Base-by-base conservation (phyloP, 169 alveolate species). In the Miamiensis avidus region DNA sequence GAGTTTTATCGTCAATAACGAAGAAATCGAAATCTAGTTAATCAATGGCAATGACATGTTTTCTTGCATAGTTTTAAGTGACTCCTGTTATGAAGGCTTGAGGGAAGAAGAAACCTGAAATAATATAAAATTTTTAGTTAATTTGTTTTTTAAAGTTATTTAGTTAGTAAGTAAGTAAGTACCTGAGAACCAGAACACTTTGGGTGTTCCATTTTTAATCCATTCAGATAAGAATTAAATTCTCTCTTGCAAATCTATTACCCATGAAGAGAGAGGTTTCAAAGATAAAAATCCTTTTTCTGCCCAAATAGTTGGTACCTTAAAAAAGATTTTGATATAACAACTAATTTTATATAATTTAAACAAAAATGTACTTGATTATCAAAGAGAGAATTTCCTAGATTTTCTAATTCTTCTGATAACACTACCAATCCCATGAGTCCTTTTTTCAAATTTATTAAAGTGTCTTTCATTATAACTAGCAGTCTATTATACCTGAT, bases 41-140 rank as follows among this genome's bases (percentile, higher is more conserved):
- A 91, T 97, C 99, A 84, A 97, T 95, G 76, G 97, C 98, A 75
- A 96, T 93, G 72, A 89, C 92, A 85, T 97, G 96, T 89, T 94
- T 94, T 89, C 98, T 93, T n/a, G 98, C 98, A 88, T 94, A 97
- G 88, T 97, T 97, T 93, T 97, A 95, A 30, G 95, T 86, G 72
- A 95, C 85, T 76, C 96, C 98, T 34, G 99, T 96, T 64, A 97
- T 91, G 87, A 97, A 97, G n/a, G 99, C 99, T 88, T 97, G 97
- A 26, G 98, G 98, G 98, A 96, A 98, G 96, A 96, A 95, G 93
- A 97, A 95, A 73, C 86, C 33, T 33, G 4, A 77, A 31, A 25
- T 0, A 31, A 31, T 0, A n/a, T 33, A 34, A 34, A 20, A 77
- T 15, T 73, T 15, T 73, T 73, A 29, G n/a, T 73, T 73, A 73